Evolutionary conservation across 495 filamentous ascomycete species (phyloP), one percentile per base, ranked within the genome.

Genomic region (Xeromyces bisporus): DNA sequence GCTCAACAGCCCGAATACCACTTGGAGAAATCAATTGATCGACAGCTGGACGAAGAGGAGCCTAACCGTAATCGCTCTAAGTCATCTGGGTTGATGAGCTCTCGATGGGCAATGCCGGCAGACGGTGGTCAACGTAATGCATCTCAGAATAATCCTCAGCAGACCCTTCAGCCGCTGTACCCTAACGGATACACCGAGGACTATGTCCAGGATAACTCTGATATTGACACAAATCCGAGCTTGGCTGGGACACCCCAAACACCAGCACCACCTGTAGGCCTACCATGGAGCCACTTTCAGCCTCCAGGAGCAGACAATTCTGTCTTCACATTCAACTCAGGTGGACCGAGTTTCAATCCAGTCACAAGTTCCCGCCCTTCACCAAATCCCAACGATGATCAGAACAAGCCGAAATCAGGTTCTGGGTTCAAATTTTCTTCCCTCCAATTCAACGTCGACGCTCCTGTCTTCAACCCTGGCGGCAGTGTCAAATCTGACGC

Each of bases 361-460:
- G 48, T 37, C 15, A 18, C 29, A n/a, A 5, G 10, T 6, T n/a
- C 26, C 11, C 4, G 6, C 4, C 26, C 4, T 29, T 76, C 80
- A 8, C 69, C 80, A 3, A 56, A 62, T 9, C 91, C 93, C 20
- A 42, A 28, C 23, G 42, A 31, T 23, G 42, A 31, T 23, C 26
- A 41, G 18, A 37, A 18, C n/a, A 38, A 35, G 9, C 41, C 38
- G 10, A 34, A 39, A 6, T 29, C 32, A 16, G 36, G 67, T 41
- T n/a, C n/a, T n/a, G 69, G 76, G 29, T 86, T 91, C 59, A 78
- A 66, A 50, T 87, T 85, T 53, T 77, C 74, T 9, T 56, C 74
- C 5, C 63, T 76, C 21, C 68, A 71, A 2, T 83, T 93, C 60
- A 79, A 82, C 33, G 78, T 83, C 0, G 75, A 77, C 48, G 85